Base-by-base conservation (phyloP, 108 stramenopile genomes). In the Cyclotella baltica region DNA sequence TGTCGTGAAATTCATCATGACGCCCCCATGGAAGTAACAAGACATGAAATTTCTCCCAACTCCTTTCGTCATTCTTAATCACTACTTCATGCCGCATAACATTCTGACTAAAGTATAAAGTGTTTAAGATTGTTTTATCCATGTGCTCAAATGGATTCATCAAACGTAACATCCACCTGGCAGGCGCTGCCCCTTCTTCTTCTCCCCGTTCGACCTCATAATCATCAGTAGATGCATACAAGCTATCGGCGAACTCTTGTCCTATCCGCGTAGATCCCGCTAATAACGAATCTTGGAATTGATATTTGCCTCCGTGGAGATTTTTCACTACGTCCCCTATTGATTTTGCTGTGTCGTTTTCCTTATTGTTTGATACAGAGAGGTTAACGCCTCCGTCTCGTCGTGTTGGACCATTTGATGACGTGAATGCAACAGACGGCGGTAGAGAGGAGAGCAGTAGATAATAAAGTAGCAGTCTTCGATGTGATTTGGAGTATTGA, bases 191-290 rank as follows among this genome's bases (percentile, higher is more conserved):
- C 0, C 50, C 67, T 2, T 46, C 47, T 3, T 68, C 47, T 3
- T 31, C 50, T 23, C 25, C 0, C 13, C 5, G 11, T 8, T 18
- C 40, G 29, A 19, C 3, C 13, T n/a, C 13, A 13, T 4, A 9
- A 37, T 22, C 25, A 57, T 25, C 3, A 70, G 22, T 13, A 34
- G 48, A 37, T 31, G 70, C 33, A 30, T 70, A 70, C 53, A 70
- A 56, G 37, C 70, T 70, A n/a, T 70, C 70, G 33, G 70, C 70
- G n/a, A 70, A 70, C 51, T 70, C 28, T 57, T 70, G 70, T 28
- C 70, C 70, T 33, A 57, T 57, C 8, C 48, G 18, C 13, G 48
- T 70, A 27, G 22, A 19, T 18, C 70, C 70, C 2, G 56, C 52
- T n/a, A 70, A 43, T 29, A 52, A 56, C 29, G 70, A 52, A n/a